A percentile compares a stretch with the other conserved stretches of the same genome.
Conservation (phyloP, 768 basidiomycete species). For the Leucogyrophana mollusca region DNA sequence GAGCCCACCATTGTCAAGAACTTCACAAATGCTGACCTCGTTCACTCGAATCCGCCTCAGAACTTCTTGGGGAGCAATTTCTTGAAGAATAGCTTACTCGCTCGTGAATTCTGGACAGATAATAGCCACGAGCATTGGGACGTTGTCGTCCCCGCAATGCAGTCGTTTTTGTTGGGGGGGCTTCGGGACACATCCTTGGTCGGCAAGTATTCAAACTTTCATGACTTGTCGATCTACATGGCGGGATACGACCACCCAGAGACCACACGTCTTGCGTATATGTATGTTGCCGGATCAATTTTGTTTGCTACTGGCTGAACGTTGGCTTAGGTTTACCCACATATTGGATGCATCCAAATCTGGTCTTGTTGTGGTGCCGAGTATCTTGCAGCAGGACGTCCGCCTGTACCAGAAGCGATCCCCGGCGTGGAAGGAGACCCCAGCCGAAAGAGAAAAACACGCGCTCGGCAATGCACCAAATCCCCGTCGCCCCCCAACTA, state of each 20-base stretch:
- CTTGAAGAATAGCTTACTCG: constrained; percentile 4
- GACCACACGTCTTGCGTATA: constrained; percentile 55
- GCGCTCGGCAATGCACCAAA: constrained; percentile 6
- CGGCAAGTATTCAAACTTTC: constrained; percentile 55
- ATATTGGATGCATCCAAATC: constrained; percentile 63
- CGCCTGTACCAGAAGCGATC: constrained; percentile 19
- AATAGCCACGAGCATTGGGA: background rate
- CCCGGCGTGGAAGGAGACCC: constrained; percentile 26
- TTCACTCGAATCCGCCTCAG: constrained; percentile 49
- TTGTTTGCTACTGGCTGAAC: background rate
- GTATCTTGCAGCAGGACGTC: constrained; percentile 30
- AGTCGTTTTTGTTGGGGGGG: constrained; percentile 49
- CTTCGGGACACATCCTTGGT: constrained; percentile 45
- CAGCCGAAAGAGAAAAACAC: background rate
- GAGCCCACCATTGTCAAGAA: constrained; percentile 49
- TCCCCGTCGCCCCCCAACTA: constrained; percentile 5
- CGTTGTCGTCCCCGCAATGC: constrained; percentile 33
- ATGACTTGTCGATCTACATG: constrained; percentile 53
- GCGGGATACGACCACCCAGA: constrained; percentile 48
- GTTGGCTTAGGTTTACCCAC: constrained; percentile 43
- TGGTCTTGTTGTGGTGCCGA: constrained; percentile 43
- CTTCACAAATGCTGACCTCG: constrained; percentile 53
- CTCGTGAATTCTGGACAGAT: background rate
- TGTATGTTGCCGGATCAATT: constrained; percentile 34
- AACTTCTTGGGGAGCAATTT: constrained; percentile 40